These are phyloP conservation scores for Sugiyamaella pinicola DNA, from an alignment of 1,139 yeast species.

Conservation along the genomic window DNA sequence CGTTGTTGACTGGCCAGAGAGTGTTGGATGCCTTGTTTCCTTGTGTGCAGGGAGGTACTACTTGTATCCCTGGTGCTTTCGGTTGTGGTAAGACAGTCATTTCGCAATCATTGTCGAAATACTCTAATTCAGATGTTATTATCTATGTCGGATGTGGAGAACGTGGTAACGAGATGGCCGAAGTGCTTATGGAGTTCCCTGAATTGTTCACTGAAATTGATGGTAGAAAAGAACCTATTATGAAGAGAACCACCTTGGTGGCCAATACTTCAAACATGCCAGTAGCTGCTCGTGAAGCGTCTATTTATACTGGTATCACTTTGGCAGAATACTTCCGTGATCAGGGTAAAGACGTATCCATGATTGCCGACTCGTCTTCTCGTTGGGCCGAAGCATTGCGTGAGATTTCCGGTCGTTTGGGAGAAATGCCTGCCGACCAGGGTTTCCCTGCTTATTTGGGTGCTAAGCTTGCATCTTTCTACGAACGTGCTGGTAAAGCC, in stretches of 20 bases:
- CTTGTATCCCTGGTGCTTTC: slow-evolving; percentile 99
- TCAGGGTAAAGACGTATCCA: slow-evolving; percentile 97
- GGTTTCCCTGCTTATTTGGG: slow-evolving; percentile 99
- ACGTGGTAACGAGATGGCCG: slow-evolving; percentile 99
- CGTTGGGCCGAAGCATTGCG: slow-evolving; percentile 99
- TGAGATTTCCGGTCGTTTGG: slow-evolving; percentile 99
- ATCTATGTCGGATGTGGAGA: slow-evolving; percentile 88
- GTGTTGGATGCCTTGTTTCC: slow-evolving; percentile 97
- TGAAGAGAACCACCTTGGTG: slow-evolving; percentile 98
- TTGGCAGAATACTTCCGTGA: slow-evolving; percentile 99
- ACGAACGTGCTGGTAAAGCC: slow-evolving; percentile 99
- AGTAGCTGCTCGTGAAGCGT: slow-evolving; percentile 99
- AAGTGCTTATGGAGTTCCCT: slow-evolving; percentile 99
- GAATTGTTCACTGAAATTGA: slow-evolving; percentile 87
- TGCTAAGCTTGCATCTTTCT: slow-evolving; percentile 97
- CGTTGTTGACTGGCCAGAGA: slow-evolving; percentile 97
- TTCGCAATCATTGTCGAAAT: slow-evolving; percentile 95
- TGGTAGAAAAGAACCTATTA: slow-evolving; percentile 96
- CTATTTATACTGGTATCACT: slow-evolving; percentile 98
- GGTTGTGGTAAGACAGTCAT: slow-evolving; percentile 99
- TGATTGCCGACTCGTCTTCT: slow-evolving; percentile 99
- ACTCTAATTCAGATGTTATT: slow-evolving; percentile 94
- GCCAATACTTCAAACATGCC: slow-evolving; percentile 99
- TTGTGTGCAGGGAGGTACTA: slow-evolving; percentile 99
- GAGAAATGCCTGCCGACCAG: slow-evolving; percentile 99